A percentile compares a stretch with the other conserved stretches of the same genome.
Evolutionary conservation across 805 yeast genomes (phyloP).

Genomic region (Nakazawaea siamensis): DNA sequence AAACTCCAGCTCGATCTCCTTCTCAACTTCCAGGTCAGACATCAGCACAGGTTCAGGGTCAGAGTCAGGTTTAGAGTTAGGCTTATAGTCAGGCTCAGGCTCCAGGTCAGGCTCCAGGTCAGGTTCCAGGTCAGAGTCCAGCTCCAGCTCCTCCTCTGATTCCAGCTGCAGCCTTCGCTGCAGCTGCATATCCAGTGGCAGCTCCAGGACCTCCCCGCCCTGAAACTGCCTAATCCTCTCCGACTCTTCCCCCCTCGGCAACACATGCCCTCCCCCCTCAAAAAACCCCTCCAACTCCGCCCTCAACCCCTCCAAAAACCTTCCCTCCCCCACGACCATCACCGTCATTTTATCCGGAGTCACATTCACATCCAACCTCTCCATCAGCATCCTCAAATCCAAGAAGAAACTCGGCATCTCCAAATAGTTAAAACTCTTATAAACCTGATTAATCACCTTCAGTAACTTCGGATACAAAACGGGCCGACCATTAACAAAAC

Average conservation of each 20-base stretch:
- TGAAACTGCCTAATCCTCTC: not conserved
- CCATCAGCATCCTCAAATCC: slow-evolving; percentile 45
- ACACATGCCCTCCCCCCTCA: slow-evolving; percentile 21
- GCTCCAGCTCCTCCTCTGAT: too few relatives aligned
- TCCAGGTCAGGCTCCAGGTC: too few relatives aligned
- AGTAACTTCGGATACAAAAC: slow-evolving; percentile 45
- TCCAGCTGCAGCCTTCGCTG: too few relatives aligned
- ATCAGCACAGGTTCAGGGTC: too few relatives aligned
- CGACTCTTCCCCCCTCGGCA: slow-evolving; percentile 13
- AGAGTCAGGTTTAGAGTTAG: too few relatives aligned
- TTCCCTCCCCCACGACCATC: slow-evolving; percentile 55
- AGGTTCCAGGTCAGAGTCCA: too few relatives aligned
- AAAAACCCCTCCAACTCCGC: slow-evolving; percentile 42
- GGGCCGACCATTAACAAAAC: slow-evolving; percentile 75
- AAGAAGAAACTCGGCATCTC: slow-evolving; percentile 69
- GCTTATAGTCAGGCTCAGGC: too few relatives aligned
- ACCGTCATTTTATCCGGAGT: slow-evolving; percentile 85
- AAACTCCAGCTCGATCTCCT: too few relatives aligned
- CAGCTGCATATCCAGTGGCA: too few relatives aligned
- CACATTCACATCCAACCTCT: slow-evolving; percentile 70
- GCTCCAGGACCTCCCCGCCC: slow-evolving; percentile 1
- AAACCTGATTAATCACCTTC: slow-evolving; percentile 64
- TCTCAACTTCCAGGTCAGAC: too few relatives aligned
- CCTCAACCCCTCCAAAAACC: slow-evolving; percentile 47
- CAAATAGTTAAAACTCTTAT: slow-evolving; percentile 58